Base-by-base conservation (phyloP, 192 early-diverging fungal genomes). In the Coemansia biformis region DNA sequence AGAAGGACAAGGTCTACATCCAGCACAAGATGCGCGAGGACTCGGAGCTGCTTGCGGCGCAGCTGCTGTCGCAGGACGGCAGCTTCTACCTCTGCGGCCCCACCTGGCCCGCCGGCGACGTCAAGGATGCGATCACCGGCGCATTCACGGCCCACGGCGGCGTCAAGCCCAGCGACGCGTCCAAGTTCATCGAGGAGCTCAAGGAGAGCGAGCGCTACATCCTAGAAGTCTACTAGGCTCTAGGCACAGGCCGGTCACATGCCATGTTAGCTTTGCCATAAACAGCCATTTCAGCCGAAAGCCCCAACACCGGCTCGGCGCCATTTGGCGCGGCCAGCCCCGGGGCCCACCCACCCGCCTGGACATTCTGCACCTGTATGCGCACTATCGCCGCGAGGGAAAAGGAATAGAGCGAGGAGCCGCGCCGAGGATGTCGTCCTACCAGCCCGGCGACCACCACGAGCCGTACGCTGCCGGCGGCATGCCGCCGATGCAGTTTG, bases 81-180 rank as follows among this genome's bases (percentile, higher is more conserved):
- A 80, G 85, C 52, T 97, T 97, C 64, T 97, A 97, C 73, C 76
- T 97, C n/a, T 97, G 93, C 64, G 93, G 93, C 48, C 93, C 92
- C 28, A 94, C 92, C 15, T 97, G 93, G 93, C 90, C 87, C 17
- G 87, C 92, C 14, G 86, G 87, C 18, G 93, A 97, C 78, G 89
- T 97, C 36, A 85, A 83, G 75, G 90, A 92, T 51, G 93, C 93
- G 21, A 82, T 97, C 51, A 79, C 93, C 14, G 58, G 63, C 23
- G 83, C 87, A 46, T 90, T 96, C 60, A 75, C 72, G 30, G 60
- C 59, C 12, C 51, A 77, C 34, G 80, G 82, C 46, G 71, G 68
- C 40, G 77, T 87, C 62, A 78, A 78, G 42, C 48, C 54, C 19
- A 58, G 74, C 31, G 78, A 84, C 33, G 90, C 90, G 23, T 68